phyloP scores from a whole-genome alignment of 176 grass and related monocot species.

The Aegilops umbellulata region DNA sequence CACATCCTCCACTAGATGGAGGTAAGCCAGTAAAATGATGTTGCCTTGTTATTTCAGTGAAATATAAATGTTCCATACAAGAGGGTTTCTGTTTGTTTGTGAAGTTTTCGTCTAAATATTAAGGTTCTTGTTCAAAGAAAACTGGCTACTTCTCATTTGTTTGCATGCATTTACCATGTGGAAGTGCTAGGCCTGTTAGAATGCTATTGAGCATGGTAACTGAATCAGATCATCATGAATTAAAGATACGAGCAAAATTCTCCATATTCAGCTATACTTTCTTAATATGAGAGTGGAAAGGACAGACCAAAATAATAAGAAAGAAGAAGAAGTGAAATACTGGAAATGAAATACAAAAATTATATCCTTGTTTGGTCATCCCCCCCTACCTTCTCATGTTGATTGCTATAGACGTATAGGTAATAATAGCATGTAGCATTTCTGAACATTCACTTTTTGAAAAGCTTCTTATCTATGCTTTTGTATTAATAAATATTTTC shows the following conservation, averaged over 20 bases:
- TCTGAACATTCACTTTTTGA: slow-evolving; percentile 10
- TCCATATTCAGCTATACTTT: not conserved
- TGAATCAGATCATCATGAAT: slow-evolving; percentile 3
- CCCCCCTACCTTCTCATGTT: not conserved
- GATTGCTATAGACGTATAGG: not conserved
- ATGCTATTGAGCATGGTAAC: not conserved
- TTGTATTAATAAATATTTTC: not conserved
- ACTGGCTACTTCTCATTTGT: not conserved
- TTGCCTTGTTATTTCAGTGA: not conserved
- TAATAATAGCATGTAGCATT: not conserved
- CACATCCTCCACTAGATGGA: slow-evolving; percentile 41
- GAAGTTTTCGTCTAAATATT: not conserved
- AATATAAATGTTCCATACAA: not conserved
- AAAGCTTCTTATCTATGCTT: not conserved
- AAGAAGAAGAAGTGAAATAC: not conserved
- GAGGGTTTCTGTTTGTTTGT: not conserved
- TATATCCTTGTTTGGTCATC: not conserved
- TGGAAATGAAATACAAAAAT: not conserved
- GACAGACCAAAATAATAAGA: not conserved
- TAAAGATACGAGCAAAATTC: not conserved
- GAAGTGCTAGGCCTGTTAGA: not conserved
- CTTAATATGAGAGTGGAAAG: not conserved
- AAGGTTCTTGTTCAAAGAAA: not conserved
- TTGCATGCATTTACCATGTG: slow-evolving; percentile 9
- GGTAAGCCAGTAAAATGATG: slow-evolving; percentile 36